These are phyloP conservation scores for Fusarium phyllophilum DNA, from an alignment of 2,329 filamentous ascomycete species.

Conservation along the genomic window DNA sequence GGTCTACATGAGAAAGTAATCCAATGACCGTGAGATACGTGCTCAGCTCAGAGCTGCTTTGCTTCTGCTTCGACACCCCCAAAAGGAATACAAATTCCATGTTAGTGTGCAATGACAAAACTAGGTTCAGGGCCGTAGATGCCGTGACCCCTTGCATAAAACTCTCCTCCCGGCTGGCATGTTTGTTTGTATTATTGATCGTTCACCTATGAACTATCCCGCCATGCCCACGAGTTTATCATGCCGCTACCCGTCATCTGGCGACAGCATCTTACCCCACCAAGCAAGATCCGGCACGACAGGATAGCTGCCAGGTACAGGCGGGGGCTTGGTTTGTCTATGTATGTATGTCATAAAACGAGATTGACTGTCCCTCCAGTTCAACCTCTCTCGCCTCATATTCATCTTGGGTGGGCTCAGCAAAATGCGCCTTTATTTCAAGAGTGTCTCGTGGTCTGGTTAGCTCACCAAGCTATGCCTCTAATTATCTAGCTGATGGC, in stretches of 20 bases:
- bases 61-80: conserved; percentile 8
- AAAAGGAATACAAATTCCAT: conserved; percentile 1
- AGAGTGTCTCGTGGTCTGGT: conserved; percentile 38
- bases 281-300: background rate
- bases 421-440: conserved; percentile 36
- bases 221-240: conserved; percentile 26
- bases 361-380: conserved; percentile 16
- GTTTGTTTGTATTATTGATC: background rate
- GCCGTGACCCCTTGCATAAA: conserved; percentile 32
- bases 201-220: conserved; percentile 23
- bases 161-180: conserved; percentile 27
- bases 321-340: conserved; percentile 1
- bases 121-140: conserved; percentile 17
- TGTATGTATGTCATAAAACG: background rate
- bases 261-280: conserved; percentile 23
- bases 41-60: background rate
- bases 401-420: conserved; percentile 11
- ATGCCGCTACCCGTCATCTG: conserved; percentile 17
- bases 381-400: conserved; percentile 28
- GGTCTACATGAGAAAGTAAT: conserved; percentile 11
- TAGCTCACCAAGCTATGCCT: conserved; percentile 25
- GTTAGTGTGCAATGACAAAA: conserved; percentile 7
- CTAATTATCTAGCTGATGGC: conserved; percentile 24
- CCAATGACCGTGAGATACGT: conserved; percentile 16
- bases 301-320: conserved; percentile 10